These are phyloP conservation scores for Daedaleopsis nitida DNA, from an alignment of 768 basidiomycete genomes.

Conservation along the genomic window DNA sequence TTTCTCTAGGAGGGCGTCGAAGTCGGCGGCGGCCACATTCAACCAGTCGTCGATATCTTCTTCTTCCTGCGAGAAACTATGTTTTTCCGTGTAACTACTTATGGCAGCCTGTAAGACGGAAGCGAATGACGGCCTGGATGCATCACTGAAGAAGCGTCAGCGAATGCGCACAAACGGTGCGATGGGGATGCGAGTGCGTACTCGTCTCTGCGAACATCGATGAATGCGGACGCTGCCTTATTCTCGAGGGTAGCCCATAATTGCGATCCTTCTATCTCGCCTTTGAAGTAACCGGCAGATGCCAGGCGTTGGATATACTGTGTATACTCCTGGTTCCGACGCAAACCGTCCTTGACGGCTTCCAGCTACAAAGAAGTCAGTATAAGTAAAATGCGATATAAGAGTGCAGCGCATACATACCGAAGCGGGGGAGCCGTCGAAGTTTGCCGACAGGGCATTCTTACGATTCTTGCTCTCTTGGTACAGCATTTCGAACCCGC, in stretches of 20 bases:
- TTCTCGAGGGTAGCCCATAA: slow-evolving; percentile 74
- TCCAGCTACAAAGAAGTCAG: slow-evolving; percentile 45
- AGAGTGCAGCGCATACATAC: slow-evolving; percentile 34
- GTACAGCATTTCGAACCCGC: slow-evolving; percentile 97
- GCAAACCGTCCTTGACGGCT: slow-evolving; percentile 68
- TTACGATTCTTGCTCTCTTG: slow-evolving; percentile 73
- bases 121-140: slow-evolving; percentile 76
- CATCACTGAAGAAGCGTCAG: slow-evolving; percentile 41
- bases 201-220: slow-evolving; percentile 66
- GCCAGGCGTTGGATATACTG: slow-evolving; percentile 70
- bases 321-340: slow-evolving; percentile 64
- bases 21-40: slow-evolving; percentile 70
- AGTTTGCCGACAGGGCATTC: slow-evolving; percentile 40
- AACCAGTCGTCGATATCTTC: slow-evolving; percentile 89
- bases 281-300: slow-evolving; percentile 73
- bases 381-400: slow-evolving; percentile 26
- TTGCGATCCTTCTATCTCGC: slow-evolving; percentile 75
- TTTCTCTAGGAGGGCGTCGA: slow-evolving; percentile 71
- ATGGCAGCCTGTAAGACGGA: slow-evolving; percentile 68
- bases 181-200: slow-evolving; percentile 41
- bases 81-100: slow-evolving; percentile 37
- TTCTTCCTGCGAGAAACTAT: slow-evolving; percentile 30
- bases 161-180: background rate
- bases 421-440: slow-evolving; percentile 39
- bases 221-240: slow-evolving; percentile 68